Percentiles rank a stretch among this genome's conserved stretches.
These are phyloP conservation scores for Blastocystis hominis DNA, from an alignment of 352 stramenopile species.

Conservation along the genomic window DNA sequence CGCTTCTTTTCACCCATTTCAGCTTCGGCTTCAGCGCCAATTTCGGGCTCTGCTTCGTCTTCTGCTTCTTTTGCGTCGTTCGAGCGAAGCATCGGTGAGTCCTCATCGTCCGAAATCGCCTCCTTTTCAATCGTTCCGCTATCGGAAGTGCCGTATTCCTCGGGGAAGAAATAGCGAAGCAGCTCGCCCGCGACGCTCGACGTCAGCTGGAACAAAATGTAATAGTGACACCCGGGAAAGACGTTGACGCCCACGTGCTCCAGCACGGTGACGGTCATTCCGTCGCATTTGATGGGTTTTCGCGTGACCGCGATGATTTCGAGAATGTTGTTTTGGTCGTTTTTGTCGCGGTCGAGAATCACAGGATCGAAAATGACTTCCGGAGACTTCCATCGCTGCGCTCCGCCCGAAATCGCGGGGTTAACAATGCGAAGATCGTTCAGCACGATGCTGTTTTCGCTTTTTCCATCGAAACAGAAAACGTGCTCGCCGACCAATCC, in stretches of 20 bases:
- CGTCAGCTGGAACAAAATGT: slow-evolving; percentile 55
- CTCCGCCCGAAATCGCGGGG: not conserved
- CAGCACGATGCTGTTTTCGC: slow-evolving; percentile 49
- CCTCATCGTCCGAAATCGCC: not conserved
- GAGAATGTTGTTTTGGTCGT: slow-evolving; percentile 43
- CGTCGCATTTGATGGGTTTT: slow-evolving; percentile 7
- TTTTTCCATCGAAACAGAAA: slow-evolving; percentile 54
- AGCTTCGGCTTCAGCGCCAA: too few species aligned
- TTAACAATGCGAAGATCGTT: slow-evolving; percentile 44
- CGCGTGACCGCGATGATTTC: slow-evolving; percentile 33
- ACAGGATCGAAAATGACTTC: slow-evolving; percentile 13
- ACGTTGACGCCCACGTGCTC: slow-evolving; percentile 57
- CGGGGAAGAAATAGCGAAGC: slow-evolving; percentile 49
- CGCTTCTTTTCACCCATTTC: too few species aligned
- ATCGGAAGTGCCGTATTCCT: not conserved
- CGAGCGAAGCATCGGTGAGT: not conserved
- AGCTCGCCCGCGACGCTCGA: not conserved
- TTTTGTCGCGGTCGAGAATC: slow-evolving; percentile 22
- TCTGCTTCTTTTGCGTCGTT: not conserved
- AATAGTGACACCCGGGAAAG: slow-evolving; percentile 50
- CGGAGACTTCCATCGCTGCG: not conserved
- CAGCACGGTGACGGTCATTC: slow-evolving; percentile 15
- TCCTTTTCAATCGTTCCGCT: not conserved
- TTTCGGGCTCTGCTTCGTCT: not conserved
- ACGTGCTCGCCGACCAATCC: slow-evolving; percentile 40